A percentile compares a stretch with the other conserved stretches of the same genome.
Conservation (phyloP, 306 rosid species). For the Chamaecrista fasciculata region DNA sequence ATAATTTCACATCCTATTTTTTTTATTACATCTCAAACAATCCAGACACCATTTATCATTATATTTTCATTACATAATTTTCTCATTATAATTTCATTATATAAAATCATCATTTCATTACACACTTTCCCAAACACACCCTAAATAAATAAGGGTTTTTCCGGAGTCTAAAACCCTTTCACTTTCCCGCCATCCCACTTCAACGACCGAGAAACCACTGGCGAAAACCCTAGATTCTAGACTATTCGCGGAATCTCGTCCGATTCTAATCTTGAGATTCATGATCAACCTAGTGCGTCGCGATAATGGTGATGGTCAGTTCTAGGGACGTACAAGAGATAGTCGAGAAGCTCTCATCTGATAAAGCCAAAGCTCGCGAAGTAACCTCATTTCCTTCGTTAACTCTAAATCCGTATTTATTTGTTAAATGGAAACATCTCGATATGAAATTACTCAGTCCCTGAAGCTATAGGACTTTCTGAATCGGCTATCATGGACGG, state of each 20-base stretch:
- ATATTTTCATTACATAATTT: no score
- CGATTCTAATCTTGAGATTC: neutral
- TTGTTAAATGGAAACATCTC: conserved; percentile 14
- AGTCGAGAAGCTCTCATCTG: conserved; percentile 71
- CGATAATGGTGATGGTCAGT: conserved; percentile 43
- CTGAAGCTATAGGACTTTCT: neutral
- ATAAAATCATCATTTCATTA: no score
- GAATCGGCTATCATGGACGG: neutral
- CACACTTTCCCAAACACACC: no score
- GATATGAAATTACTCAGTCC: neutral
- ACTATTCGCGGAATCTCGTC: neutral
- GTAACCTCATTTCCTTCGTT: conserved; percentile 39
- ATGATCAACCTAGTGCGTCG: conserved; percentile 17
- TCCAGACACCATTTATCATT: no score
- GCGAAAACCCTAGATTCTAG: conserved; percentile 27
- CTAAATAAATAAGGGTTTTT: neutral
- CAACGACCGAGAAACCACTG: conserved; percentile 3
- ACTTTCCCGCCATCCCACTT: conserved; percentile 43
- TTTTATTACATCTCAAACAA: no score
- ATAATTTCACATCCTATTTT: no score
- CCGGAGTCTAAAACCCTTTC: conserved; percentile 27
- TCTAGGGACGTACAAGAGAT: conserved; percentile 83
- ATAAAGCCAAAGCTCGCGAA: conserved; percentile 83
- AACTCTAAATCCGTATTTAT: neutral
- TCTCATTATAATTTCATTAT: no score